These are phyloP conservation scores for Trematosphaeria pertusa DNA, from an alignment of 2,329 filamentous ascomycete genomes.

Conservation along the genomic window DNA sequence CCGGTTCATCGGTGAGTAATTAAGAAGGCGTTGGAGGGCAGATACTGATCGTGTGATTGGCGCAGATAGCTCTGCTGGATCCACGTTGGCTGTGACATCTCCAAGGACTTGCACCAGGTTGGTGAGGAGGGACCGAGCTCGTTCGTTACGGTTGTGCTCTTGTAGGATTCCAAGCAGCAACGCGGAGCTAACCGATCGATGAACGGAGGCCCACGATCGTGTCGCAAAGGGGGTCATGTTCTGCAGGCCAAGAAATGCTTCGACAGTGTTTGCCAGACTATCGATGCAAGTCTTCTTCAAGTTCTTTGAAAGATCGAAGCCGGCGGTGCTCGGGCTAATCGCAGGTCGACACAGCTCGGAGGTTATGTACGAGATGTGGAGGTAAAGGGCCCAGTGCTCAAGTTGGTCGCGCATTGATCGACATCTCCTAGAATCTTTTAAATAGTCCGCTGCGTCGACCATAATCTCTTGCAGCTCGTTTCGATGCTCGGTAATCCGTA, in stretches of 20 bases:
- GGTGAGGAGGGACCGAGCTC: conserved; percentile 53
- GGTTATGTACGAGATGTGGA: conserved; percentile 68
- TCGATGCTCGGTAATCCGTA: conserved; percentile 63
- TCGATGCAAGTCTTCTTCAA: conserved; percentile 64
- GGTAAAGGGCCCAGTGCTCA: conserved; percentile 66
- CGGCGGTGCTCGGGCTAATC: conserved; percentile 59
- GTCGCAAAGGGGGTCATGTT: conserved; percentile 56
- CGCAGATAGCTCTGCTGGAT: conserved; percentile 55
- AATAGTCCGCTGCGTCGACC: conserved; percentile 63
- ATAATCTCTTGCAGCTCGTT: conserved; percentile 65
- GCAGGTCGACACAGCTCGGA: conserved; percentile 69
- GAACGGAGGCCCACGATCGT: conserved; percentile 53
- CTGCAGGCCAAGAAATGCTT: conserved; percentile 66
- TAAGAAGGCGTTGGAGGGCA: conserved; percentile 53
- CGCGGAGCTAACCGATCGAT: conserved; percentile 53
- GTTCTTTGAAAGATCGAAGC: conserved; percentile 52
- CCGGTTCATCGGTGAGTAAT: conserved; percentile 32
- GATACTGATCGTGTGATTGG: conserved; percentile 56
- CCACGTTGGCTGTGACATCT: conserved; percentile 56
- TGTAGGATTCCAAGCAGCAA: conserved; percentile 54
- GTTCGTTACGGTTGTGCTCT: conserved; percentile 54
- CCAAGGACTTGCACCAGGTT: conserved; percentile 55
- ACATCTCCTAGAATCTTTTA: conserved; percentile 61
- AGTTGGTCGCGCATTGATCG: conserved; percentile 60
- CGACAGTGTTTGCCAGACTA: conserved; percentile 63